Evolutionary conservation across 306 rosid species (phyloP).

Genomic region (Datisca glomerata): DNA sequence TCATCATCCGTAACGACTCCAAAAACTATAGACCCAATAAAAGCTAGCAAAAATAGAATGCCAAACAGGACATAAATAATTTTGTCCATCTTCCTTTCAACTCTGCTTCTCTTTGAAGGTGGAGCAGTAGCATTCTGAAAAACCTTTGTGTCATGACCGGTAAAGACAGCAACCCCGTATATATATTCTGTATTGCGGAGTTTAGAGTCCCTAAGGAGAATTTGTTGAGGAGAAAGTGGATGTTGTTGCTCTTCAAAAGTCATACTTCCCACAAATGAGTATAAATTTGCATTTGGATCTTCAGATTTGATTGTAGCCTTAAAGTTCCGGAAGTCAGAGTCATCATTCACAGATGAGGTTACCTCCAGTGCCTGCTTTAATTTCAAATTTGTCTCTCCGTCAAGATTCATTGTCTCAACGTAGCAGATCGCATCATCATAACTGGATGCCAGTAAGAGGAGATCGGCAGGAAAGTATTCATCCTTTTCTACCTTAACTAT

Average conservation of each 20-base stretch:
- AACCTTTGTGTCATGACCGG: constrained; percentile 87
- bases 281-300: constrained; percentile 89
- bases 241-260: constrained; percentile 42
- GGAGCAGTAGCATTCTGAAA: constrained; percentile 84
- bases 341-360: constrained; percentile 48
- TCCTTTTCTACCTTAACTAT: constrained; percentile 71
- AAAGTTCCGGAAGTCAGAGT: constrained; percentile 31
- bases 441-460: constrained; percentile 76
- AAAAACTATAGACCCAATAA: constrained; percentile 71
- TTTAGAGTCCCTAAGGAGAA: constrained; percentile 90
- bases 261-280: constrained; percentile 72
- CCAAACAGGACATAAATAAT: constrained; percentile 69
- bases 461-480: constrained; percentile 91
- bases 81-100: constrained; percentile 86
- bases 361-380: constrained; percentile 78
- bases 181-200: constrained; percentile 81
- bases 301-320: constrained; percentile 71
- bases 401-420: constrained; percentile 96
- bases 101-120: constrained; percentile 86
- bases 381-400: constrained; percentile 94
- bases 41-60: constrained; percentile 56
- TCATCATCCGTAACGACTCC: constrained; percentile 64
- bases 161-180: constrained; percentile 72
- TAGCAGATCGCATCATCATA: constrained; percentile 87
- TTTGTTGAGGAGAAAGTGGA: constrained; percentile 79